Percentiles rank a stretch among this genome's conserved stretches.
phyloP scores from a whole-genome alignment of 2,329 filamentous ascomycete species.

The Colletotrichum caudatum region DNA sequence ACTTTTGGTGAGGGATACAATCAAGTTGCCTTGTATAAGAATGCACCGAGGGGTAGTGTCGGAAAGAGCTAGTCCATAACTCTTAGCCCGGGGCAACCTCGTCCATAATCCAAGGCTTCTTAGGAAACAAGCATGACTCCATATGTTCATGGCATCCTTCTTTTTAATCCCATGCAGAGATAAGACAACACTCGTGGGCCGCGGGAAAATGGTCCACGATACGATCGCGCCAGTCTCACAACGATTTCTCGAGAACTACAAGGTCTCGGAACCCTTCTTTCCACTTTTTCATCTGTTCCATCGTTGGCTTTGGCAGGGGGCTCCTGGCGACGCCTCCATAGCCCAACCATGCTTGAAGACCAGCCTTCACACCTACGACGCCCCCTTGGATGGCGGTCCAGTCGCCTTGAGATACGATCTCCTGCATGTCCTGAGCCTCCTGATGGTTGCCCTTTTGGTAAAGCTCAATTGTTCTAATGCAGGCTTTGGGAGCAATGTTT shows the following conservation, averaged over 20 bases:
- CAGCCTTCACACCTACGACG: constrained; percentile 78
- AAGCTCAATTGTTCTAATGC: constrained; percentile 70
- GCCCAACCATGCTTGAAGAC: constrained; percentile 73
- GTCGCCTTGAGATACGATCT: constrained; percentile 74
- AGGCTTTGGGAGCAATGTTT: constrained; percentile 77
- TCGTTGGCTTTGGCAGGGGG: constrained; percentile 64
- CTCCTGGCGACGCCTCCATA: constrained; percentile 69
- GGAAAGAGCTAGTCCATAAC: neutral
- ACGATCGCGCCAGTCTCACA: constrained; percentile 46
- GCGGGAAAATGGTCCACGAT: neutral
- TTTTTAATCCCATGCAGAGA: neutral
- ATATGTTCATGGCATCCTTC: neutral
- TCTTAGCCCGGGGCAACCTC: neutral
- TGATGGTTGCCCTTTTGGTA: constrained; percentile 67
- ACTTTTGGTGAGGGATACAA: neutral
- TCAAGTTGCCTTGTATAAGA: neutral
- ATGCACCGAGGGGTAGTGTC: neutral
- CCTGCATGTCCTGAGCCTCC: constrained; percentile 65
- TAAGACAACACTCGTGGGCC: neutral
- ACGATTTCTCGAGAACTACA: constrained; percentile 62
- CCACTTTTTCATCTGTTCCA: constrained; percentile 63
- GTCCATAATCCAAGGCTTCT: neutral
- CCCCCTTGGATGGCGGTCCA: constrained; percentile 80
- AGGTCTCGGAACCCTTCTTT: constrained; percentile 68
- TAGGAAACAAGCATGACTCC: neutral